Evolutionary conservation across 257 asterid species (phyloP), one percentile per base, ranked within the genome.

Genomic region (Fraxinus quadrangulata): DNA sequence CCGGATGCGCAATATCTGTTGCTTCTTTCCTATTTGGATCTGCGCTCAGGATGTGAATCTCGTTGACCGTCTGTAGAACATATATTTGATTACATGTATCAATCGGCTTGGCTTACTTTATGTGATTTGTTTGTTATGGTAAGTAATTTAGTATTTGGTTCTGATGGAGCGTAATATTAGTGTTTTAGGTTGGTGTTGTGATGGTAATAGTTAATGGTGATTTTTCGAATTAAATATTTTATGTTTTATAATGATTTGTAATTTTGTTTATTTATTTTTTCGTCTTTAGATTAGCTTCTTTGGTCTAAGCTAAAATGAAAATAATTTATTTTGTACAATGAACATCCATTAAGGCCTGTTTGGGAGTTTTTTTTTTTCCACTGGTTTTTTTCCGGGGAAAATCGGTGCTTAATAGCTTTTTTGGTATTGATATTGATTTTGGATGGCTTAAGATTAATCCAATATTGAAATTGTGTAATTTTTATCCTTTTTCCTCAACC

Each of bases 11-110:
- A 67, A 73, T 78, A 49, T 84, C 89, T 11, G 63, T 78, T 3
- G 86, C 54, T 19, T 61, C 90, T 34, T 81, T 77, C 40, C 28
- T 84, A 66, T 84, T 86, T 19, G 90, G 89, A 72, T 84, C 88
- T 69, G 86, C 84, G 0, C 82, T 87, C 65, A 78, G 85, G 88
- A 83, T 86, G 75, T 89, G 88, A 89, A 37, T 16, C 28, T 21
- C 8, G 36, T 71, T 0, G 7, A 28, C 31, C 0, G 26, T 77
- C n/a, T 71, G 3, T 54, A 31, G 21, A 3, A 31, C 28, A 5
- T n/a, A 71, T 70, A 24, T 56, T 49, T 66, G 82, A 45, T 77
- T 73, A 70, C 71, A 78, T 67, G 75, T 63, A 72, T 81, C 30
- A 23, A 21, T 61, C 14, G 33, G 67, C 28, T n/a, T 61, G 66